phyloP scores from a whole-genome alignment of 164 flowering plant species.

The Pachysandra terminalis region DNA sequence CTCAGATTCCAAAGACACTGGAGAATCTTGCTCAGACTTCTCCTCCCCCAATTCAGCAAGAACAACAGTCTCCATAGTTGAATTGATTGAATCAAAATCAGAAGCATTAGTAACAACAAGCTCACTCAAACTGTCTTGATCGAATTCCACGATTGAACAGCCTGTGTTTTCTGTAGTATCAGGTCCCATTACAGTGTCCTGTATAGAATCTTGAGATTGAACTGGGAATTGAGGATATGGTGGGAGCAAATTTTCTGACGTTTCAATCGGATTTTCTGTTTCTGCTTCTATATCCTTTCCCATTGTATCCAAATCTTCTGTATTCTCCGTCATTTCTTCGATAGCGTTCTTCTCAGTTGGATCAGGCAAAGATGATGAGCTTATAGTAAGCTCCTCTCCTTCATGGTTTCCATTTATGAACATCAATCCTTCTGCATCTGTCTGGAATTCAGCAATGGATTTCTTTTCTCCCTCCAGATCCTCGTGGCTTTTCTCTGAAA shows the following conservation, averaged over 20 bases:
- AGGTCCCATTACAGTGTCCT: conserved; percentile 3
- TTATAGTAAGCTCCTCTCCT: conserved; percentile 9
- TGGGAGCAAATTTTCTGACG: conserved; percentile 2
- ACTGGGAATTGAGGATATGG: conserved; percentile 1
- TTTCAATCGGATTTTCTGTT: not conserved
- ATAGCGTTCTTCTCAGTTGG: conserved; percentile 10
- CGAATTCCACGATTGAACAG: not conserved
- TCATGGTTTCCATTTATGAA: conserved; percentile 1
- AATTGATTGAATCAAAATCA: conserved; percentile 4
- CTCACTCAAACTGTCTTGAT: conserved; percentile 4
- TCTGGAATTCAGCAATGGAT: conserved; percentile 10
- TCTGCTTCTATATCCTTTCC: not conserved
- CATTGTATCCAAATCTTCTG: not conserved
- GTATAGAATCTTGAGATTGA: conserved; percentile 6
- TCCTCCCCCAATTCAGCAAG: conserved; percentile 1
- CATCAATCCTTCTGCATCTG: conserved; percentile 9
- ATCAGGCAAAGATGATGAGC: not conserved
- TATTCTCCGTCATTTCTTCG: conserved; percentile 11
- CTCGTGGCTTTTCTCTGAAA: conserved; percentile 7
- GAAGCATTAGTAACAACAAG: not conserved
- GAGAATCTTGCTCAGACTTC: not conserved
- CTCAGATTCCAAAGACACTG: not conserved
- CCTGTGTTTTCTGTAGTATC: conserved; percentile 1
- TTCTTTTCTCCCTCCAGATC: conserved; percentile 13
- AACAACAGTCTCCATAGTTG: conserved; percentile 4